Evolutionary conservation across 2,329 filamentous ascomycete genomes (phyloP), one percentile per base, ranked within the genome.

Genomic region (Colletotrichum navitas): DNA sequence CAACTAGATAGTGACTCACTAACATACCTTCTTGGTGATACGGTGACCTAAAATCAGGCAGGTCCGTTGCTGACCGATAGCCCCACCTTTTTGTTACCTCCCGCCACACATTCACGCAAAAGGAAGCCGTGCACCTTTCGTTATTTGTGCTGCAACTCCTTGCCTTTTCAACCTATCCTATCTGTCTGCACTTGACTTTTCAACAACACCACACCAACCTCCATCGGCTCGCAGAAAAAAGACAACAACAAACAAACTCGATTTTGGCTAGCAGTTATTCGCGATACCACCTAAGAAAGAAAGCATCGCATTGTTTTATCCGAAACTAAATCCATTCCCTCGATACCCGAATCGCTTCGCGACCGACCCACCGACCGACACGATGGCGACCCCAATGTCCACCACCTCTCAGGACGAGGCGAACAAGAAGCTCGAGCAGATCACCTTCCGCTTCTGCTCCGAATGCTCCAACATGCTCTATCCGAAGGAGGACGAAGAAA

Each of bases 391-490:
- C 14, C 89, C 89, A 41, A 84, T 86, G 73, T 86, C 88, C 36
- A 87, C 83, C 56, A 79, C 80, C 65, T 82, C 83, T 41, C 78
- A 84, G 74, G 83, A 85, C 56, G 81, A 78, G 74, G 78, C 79
- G 62, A 84, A 87, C 77, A 87, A 86, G 78, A 85, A 85, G 76
- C 85, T 86, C 75, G 91, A 95, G 83, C 94, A 97, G 82, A 95
- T 98, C 82, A 94, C 94, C 59, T 99, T 98, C 84, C 92, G 94
- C 79, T 99, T 99, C 88, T 99, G 96, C 86, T 94, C 94, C 77
- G 96, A 99, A 88, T 99, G 96, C 85, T 97, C 95, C 78, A 99
- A 99, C 87, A 93, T 99, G 89, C 88, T 99, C 66, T 98, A 98
- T 80, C 96, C 96, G 62, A 96, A 97, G 84, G 97, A 99, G 86